Evolutionary conservation across 257 asterid genomes (phyloP).

Genomic region (Nicotiana obtusifolia): DNA sequence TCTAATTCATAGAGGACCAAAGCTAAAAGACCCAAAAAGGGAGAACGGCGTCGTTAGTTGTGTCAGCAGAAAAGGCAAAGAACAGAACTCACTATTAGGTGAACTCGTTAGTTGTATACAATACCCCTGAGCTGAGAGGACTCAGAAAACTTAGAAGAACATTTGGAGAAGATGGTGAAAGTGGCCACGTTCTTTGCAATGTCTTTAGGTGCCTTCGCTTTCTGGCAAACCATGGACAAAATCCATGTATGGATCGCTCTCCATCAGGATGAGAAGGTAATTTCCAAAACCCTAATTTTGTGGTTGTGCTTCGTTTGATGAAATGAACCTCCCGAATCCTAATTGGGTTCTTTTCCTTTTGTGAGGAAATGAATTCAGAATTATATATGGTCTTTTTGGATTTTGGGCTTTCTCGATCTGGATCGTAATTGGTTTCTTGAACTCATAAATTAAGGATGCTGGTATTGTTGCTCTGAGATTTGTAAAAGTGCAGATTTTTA

Average conservation of each 20-base stretch:
- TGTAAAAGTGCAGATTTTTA: background rate
- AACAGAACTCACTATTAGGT: background rate
- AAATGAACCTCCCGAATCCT: background rate
- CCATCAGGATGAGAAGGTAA: slow-evolving; percentile 79
- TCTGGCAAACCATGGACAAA: slow-evolving; percentile 87
- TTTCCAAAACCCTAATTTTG: background rate
- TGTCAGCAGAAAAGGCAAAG: background rate
- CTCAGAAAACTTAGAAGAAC: background rate
- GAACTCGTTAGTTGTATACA: background rate
- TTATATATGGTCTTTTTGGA: background rate
- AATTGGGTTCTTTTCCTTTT: background rate
- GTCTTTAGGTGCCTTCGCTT: slow-evolving; percentile 71
- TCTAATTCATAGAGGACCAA: background rate
- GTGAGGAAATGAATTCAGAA: background rate
- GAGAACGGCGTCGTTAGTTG: background rate
- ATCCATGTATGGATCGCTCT: slow-evolving; percentile 91
- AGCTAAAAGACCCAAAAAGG: background rate
- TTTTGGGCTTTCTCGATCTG: background rate
- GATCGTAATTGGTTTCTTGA: background rate
- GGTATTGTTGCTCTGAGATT: background rate
- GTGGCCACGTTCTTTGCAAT: slow-evolving; percentile 62
- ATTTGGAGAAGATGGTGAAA: slow-evolving; percentile 55
- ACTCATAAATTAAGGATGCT: background rate
- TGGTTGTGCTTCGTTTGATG: background rate
- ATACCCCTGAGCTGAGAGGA: background rate